A percentile compares a stretch with the other conserved stretches of the same genome.
These are phyloP conservation scores for Yarrowia phangngaensis DNA, from an alignment of 805 yeast species.

Conservation along the genomic window DNA sequence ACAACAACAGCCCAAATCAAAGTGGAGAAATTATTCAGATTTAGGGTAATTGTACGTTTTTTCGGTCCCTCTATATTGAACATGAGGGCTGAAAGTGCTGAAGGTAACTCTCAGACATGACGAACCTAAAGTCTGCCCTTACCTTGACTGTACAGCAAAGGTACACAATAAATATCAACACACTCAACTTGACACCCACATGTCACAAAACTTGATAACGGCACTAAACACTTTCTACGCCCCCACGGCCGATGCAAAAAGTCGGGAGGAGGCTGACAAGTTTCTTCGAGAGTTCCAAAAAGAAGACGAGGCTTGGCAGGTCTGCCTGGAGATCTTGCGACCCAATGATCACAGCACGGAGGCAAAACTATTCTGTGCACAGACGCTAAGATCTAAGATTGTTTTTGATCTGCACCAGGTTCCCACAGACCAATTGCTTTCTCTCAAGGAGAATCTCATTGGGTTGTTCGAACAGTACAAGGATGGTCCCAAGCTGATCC, in stretches of 20 bases:
- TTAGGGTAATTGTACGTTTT: no score
- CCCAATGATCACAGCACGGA: conserved; percentile 45
- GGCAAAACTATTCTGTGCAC: conserved; percentile 79
- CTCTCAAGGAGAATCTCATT: conserved; percentile 67
- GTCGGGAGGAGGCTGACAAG: conserved; percentile 47
- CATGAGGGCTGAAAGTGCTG: no score
- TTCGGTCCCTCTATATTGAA: no score
- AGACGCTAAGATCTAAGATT: conserved; percentile 74
- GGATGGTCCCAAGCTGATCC: conserved; percentile 51
- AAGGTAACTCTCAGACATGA: no score
- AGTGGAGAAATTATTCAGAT: no score
- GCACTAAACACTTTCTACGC: conserved; percentile 51
- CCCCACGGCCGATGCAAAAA: conserved; percentile 39
- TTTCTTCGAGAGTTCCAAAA: conserved; percentile 81
- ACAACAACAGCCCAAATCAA: no score
- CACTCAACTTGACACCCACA: neutral
- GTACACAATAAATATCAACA: conserved; percentile 16
- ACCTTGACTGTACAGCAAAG: no score
- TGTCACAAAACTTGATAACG: conserved; percentile 29
- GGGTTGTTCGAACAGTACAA: conserved; percentile 47
- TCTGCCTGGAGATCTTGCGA: conserved; percentile 54
- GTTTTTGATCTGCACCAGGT: conserved; percentile 82
- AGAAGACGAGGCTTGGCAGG: conserved; percentile 63
- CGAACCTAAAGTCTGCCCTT: no score
- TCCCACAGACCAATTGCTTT: conserved; percentile 52